Evolutionary conservation across 1,284 basidiomycete genomes (phyloP), one percentile per base, ranked within the genome.

Genomic region (Laetiporus sulphureus): DNA sequence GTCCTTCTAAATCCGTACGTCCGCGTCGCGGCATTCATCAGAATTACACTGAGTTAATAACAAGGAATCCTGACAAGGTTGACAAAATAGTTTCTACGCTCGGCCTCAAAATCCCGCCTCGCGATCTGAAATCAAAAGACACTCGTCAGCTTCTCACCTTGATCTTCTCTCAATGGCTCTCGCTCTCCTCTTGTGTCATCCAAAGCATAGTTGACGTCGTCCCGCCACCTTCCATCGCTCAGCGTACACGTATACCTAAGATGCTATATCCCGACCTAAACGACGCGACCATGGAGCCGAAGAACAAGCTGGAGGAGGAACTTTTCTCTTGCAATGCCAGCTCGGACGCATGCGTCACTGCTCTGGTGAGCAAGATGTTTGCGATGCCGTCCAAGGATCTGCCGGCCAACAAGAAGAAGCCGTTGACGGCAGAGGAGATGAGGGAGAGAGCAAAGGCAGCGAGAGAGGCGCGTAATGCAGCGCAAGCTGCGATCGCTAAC

Each of bases 341-440:
- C 1, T 55, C 76, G 3, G 71, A 73, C 3, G 78, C 82, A 0
- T 75, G 67, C 41, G 69, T 92, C n/a, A 77, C 83, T 11, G 91
- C 83, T 3, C 96, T 95, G 61, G 88, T 99, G 41, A 96, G 91
- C 71, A 99, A 99, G 63, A 99, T 99, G 95, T 98, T 99, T 61
- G 93, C 93, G 0, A 84, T 98, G 1, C 68, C 79, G 18, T 68
- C 66, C 15, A 78, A 77, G 41, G 89, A 95, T 36, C 66, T 99
- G 23, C 95, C 95, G 0, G 85, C 94, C 55, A 83, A 85, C 59
- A 90, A 86, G 64, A 79, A 82, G 56, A 81, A 72, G 49, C 70
- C 77, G 20, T 58, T 92, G 41, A 91, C 86, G 0, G 90, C 89
- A 0, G 91, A 96, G 25, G 90, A 96, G 60, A 86, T 96, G 81